A percentile compares a stretch with the other conserved stretches of the same genome.
These are phyloP conservation scores for Allantophomopsis cytisporea DNA, from an alignment of 2,329 filamentous ascomycete species.

Conservation along the genomic window DNA sequence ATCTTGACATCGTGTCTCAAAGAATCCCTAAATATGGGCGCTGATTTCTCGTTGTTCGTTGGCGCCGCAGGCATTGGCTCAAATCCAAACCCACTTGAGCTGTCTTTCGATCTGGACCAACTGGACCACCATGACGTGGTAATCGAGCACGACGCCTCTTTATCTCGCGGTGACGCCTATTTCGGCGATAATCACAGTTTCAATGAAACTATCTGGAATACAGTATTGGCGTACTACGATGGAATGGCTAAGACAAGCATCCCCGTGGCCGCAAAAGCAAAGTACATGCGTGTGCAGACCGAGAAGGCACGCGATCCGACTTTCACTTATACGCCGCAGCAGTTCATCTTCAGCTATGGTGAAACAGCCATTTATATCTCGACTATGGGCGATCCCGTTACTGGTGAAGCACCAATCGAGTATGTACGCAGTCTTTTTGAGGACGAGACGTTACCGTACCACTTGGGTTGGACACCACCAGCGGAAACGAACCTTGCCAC, in stretches of 20 bases:
- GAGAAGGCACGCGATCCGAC: constrained; percentile 15
- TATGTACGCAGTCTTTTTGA: constrained; percentile 21
- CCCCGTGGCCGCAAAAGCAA: constrained; percentile 14
- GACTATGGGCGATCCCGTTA: constrained; percentile 18
- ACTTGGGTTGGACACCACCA: constrained; percentile 19
- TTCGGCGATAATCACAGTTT: constrained; percentile 21
- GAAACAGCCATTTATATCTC: constrained; percentile 23
- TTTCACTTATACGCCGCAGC: constrained; percentile 18
- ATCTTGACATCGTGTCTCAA: constrained; percentile 6
- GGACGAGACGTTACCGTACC: constrained; percentile 21
- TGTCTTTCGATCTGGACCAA: constrained; percentile 11
- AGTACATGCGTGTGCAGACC: constrained; percentile 15
- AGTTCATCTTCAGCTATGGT: constrained; percentile 20
- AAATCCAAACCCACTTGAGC: constrained; percentile 6
- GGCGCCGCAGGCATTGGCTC: constrained; percentile 10
- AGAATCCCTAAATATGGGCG: constrained; percentile 18
- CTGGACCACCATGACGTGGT: constrained; percentile 17
- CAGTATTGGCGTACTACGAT: constrained; percentile 13
- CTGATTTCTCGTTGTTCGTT: constrained; percentile 15
- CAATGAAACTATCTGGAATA: constrained; percentile 18
- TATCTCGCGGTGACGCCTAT: constrained; percentile 19
- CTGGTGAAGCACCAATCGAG: constrained; percentile 18
- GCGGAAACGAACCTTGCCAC: constrained; percentile 7
- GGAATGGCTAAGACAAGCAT: constrained; percentile 14
- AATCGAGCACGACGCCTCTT: constrained; percentile 22